Conservation (phyloP, 176 grass and related monocot species). For the Hyparrhenia diplandra region DNA sequence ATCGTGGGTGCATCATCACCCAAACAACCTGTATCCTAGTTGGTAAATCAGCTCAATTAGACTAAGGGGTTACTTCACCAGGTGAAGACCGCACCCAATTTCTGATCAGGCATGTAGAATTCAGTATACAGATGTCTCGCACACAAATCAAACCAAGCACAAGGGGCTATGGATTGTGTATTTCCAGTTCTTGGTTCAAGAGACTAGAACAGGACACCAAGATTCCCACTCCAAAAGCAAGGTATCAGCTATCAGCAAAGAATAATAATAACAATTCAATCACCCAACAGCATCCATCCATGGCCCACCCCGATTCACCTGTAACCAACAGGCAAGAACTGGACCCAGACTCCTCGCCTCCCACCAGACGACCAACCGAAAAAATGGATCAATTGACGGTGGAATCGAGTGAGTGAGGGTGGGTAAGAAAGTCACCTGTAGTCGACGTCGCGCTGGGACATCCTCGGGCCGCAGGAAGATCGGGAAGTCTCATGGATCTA, state of each 20-base stretch:
- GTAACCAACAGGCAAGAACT: conserved; percentile 8
- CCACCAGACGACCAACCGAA: not conserved
- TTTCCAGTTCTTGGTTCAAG: conserved; percentile 2
- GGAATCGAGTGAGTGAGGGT: not conserved
- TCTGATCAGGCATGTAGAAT: not conserved
- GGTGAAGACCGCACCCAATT: not conserved
- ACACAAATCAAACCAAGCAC: not conserved
- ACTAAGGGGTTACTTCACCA: not conserved
- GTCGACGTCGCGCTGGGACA: conserved; percentile 62
- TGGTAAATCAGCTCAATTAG: not conserved
- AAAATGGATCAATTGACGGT: not conserved
- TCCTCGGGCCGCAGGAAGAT: conserved; percentile 41
- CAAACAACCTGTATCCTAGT: not conserved
- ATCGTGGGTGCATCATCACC: not conserved
- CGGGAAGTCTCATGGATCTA: conserved; percentile 44
- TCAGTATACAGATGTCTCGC: not conserved
- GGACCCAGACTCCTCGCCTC: not conserved
- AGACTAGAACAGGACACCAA: not conserved
- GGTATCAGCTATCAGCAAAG: not conserved
- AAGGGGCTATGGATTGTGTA: not conserved
- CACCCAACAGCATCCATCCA: not conserved
- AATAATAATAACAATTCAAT: not conserved
- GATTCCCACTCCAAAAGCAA: conserved; percentile 9
- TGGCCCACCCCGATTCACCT: not conserved
- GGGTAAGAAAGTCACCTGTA: conserved; percentile 40